Evolutionary conservation across 768 basidiomycete species (phyloP), one percentile per base, ranked within the genome.

Genomic region (Agaricus sinodeliciosus): DNA sequence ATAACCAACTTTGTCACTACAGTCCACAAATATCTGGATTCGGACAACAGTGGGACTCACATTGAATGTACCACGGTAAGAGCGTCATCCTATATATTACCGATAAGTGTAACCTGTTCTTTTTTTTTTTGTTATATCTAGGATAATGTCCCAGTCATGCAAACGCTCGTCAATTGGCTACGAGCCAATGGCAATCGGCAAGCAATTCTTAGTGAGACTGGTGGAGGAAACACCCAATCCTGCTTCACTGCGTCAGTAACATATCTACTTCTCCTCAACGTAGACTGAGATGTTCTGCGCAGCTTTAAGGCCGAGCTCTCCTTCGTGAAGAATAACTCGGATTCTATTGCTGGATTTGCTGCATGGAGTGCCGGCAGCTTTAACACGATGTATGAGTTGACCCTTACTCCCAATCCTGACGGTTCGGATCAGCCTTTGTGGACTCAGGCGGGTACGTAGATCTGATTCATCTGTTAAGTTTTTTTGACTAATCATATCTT

Each of bases 1-100:
- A 27, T 42, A 28, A 37, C n/a, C 3, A 40, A 13, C 6, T 11
- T 31, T 31, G 31, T 9, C n/a, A 18, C 43, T 6, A 6, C 28
- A 59, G 79, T 81, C 7, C 82, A 83, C 70, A 77, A 79, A 62
- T 84, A 84, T 65, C 74, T 80, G 48, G 82, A 84, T 62, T 68
- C 58, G 12, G 79, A 81, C 59, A 75, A 73, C 59, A 74, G 72
- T 51, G 75, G 60, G 55, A 75, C 67, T 6, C 64, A 72, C 52
- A 16, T 56, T 13, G 62, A 73, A 62, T 69, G 67, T 39, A 58
- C 57, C 22, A 68, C 68, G 51, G 65, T 61, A 49, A 49, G 46
- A 37, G 49, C 6, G 48, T 19, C n/a, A 43, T 57, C n/a, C 26
- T 49, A 18, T n/a, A 9, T 31, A 4, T 4, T 46, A 13, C 22